phyloP scores from a whole-genome alignment of 805 yeast species.

The Candida glaebosa region DNA sequence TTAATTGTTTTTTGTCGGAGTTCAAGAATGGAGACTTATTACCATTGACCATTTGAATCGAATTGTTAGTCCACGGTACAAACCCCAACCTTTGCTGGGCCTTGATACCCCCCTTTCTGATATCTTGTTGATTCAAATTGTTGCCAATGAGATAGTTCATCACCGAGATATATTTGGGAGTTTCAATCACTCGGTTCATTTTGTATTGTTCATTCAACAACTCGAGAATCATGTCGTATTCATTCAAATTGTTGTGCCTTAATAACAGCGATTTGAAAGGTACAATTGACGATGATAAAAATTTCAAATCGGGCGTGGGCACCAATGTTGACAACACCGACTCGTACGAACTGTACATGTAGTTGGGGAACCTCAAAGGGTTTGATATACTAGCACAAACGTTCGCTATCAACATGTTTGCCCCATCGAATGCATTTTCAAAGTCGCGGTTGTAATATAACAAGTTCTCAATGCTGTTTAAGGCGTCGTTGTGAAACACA shows the following conservation, averaged over 20 bases:
- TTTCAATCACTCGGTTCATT: constrained; percentile 53
- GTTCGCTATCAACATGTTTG: constrained; percentile 82
- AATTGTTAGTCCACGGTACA: constrained; percentile 82
- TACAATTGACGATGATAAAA: constrained; percentile 37
- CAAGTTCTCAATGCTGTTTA: constrained; percentile 65
- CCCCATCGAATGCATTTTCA: constrained; percentile 57
- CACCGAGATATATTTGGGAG: constrained; percentile 58
- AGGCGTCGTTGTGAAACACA: constrained; percentile 89
- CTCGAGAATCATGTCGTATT: constrained; percentile 82
- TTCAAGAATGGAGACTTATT: constrained; percentile 60
- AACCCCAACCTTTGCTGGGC: constrained; percentile 68
- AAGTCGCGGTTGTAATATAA: constrained; percentile 15
- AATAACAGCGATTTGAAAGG: constrained; percentile 36
- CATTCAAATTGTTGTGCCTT: constrained; percentile 66
- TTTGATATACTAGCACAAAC: constrained; percentile 83
- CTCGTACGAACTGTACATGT: constrained; percentile 81
- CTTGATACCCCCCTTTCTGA: constrained; percentile 61
- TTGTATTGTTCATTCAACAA: constrained; percentile 73
- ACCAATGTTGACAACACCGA: constrained; percentile 77
- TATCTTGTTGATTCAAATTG: constrained; percentile 62
- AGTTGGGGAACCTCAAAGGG: constrained; percentile 86
- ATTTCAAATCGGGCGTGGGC: constrained; percentile 75
- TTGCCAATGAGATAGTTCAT: constrained; percentile 65
- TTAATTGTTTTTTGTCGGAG: constrained; percentile 40
- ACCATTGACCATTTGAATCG: constrained; percentile 76